These are phyloP conservation scores for Nicotiana undulata DNA, from an alignment of 257 asterid genomes.

Conservation along the genomic window DNA sequence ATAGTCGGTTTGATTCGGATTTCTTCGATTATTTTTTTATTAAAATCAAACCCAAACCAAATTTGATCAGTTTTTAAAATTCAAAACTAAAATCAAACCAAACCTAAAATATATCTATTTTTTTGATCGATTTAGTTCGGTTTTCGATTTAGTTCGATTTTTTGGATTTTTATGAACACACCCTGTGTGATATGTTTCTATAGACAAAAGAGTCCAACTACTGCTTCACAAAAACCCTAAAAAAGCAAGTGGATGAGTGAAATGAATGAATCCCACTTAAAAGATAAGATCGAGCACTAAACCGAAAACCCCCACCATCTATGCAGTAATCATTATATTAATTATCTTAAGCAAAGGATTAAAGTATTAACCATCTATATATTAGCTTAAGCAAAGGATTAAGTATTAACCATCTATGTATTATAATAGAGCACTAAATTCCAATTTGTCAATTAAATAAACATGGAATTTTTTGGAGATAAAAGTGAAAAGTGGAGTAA, in stretches of 20 bases:
- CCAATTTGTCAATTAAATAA: not conserved
- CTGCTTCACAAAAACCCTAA: not conserved
- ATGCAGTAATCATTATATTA: not conserved
- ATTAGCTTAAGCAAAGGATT: not conserved
- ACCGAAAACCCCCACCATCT: not conserved
- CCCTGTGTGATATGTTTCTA: not conserved
- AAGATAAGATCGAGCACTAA: not conserved
- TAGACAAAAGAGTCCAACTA: not conserved
- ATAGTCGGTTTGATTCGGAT: too few species aligned
- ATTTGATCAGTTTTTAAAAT: too few species aligned
- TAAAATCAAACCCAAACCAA: too few species aligned
- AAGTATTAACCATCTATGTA: not conserved
- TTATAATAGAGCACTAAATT: not conserved
- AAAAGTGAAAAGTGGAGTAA: not conserved
- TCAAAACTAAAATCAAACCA: too few species aligned
- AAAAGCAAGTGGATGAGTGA: not conserved
- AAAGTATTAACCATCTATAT: not conserved
- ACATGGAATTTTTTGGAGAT: conserved; percentile 9
- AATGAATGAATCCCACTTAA: not conserved
- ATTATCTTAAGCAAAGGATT: not conserved
- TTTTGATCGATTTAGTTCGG: too few species aligned
- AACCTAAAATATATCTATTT: too few species aligned
- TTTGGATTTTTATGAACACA: too few species aligned
- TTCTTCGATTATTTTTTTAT: too few species aligned
- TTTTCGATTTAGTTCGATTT: too few species aligned